Evolutionary conservation across 2,329 filamentous ascomycete species (phyloP), one percentile per base, ranked within the genome.

Genomic region (Botrytis fabae): DNA sequence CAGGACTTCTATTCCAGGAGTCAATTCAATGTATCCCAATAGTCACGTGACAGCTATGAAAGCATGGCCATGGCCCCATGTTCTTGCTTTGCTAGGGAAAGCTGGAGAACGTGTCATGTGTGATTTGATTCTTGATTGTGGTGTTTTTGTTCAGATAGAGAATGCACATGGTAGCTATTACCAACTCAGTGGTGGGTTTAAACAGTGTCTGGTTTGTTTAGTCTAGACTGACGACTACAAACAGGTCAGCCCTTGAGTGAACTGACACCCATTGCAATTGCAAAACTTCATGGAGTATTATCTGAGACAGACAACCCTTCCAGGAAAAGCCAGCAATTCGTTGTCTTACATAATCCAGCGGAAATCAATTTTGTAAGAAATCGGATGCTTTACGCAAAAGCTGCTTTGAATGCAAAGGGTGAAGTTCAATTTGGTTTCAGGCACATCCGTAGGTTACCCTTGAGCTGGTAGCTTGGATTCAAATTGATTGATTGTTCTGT

Each of bases 311-410:
- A 40, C 57, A 35, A 20, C 2, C 2, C 46, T 28, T 20, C 12
- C 38, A 61, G 59, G 14, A 40, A 59, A 59, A 59, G 46, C 25
- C 38, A 28, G 40, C 57, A 51, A 65, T 12, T 18, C 32, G 4
- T 18, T 48, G 22, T 62, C 14, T 18, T 72, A n/a, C 84, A 86
- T 16, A 87, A 87, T 59, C 87, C 78, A 57, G 76, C 76, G 16
- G 76, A 89, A 25, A 94, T 98, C 73, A 83, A 85, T 1, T 92
- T 99, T 78, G 89, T 95, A 64, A 90, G 95, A 74, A 94, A 89
- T 79, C 90, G 94, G 32, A 97, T 98, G 85, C 86, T 98, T 68
- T 98, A 98, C 82, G 92, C 93, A 35, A 90, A 90, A 77, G 89
- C 94, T 32, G 86, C 88, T 2, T 84, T 95, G 44, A 95, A 92